phyloP scores from a whole-genome alignment of 139 green algal species.

The Dunaliella sp. region DNA sequence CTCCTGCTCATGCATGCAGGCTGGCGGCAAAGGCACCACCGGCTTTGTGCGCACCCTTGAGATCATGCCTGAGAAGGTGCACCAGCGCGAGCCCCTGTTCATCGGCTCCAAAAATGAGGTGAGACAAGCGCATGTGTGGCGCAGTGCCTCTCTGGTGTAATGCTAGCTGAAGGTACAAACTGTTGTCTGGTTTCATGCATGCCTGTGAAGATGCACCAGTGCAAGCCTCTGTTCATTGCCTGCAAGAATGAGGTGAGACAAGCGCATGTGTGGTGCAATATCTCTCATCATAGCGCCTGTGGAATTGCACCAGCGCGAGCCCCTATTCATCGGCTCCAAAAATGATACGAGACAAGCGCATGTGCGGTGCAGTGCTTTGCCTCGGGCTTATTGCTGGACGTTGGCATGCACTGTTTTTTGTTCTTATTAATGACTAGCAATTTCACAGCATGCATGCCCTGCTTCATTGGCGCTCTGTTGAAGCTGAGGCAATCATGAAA shows the following conservation, averaged over 20 bases:
- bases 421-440: too few relatives aligned
- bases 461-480: too few relatives aligned
- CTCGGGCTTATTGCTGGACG: too few relatives aligned
- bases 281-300: slow-evolving; percentile 42
- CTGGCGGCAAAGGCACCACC: slow-evolving; percentile 71
- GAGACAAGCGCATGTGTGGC: background rate
- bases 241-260: slow-evolving; percentile 70
- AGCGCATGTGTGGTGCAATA: background rate
- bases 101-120: slow-evolving; percentile 81
- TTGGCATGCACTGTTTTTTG: too few relatives aligned
- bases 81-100: slow-evolving; percentile 72
- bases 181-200: too few relatives aligned
- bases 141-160: background rate
- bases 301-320: slow-evolving; percentile 58
- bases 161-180: too few relatives aligned
- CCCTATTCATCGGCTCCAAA: slow-evolving; percentile 74
- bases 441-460: too few relatives aligned
- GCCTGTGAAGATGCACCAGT: slow-evolving; percentile 57
- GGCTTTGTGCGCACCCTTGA: slow-evolving; percentile 72
- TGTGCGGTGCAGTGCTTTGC: background rate
- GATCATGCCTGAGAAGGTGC: slow-evolving; percentile 57
- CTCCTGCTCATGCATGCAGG: slow-evolving; percentile 27
- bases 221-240: slow-evolving; percentile 74
- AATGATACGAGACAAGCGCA: slow-evolving; percentile 58
- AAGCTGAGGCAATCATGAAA: too few relatives aligned